Base-by-base conservation (phyloP, 1,284 basidiomycete genomes). In the Ganoderma resinaceum region DNA sequence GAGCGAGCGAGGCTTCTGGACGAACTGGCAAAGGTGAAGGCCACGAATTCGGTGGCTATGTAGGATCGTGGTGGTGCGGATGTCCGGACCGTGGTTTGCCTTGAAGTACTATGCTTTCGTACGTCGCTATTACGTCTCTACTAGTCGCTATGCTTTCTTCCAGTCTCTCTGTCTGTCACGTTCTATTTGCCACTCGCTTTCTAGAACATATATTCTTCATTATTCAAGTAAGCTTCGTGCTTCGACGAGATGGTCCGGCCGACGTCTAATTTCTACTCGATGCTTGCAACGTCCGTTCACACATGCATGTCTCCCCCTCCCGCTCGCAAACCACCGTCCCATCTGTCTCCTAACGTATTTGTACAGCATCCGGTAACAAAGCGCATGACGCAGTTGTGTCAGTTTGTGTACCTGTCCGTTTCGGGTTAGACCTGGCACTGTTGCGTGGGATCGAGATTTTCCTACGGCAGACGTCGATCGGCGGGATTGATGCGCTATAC, bases 1-100 rank as follows among this genome's bases (percentile, higher is more conserved):
- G 85, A 89, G 71, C 83, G 87, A 3, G 86, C 86, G 0, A 78
- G 80, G 38, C 73, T 89, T 37, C 74, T 86, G 49, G 80, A 80
- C 23, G 84, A 86, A 69, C 77, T 89, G 4, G 84, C 86, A 0
- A 78, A 77, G 42, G 70, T 84, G 49, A 76, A 76, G 70, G 67
- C 63, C 29, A 23, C 67, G 3, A 63, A 61, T 8, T 62, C 64
- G 20, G 67, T 65, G 11, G 61, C 46, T 29, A 42, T 26, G 38
- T 60, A 60, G 58, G 37, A 58, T 23, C n/a, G n/a, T n/a, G 1
- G 16, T 37, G n/a, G 35, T 20, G 8, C n/a, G 55, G 31, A 37
- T 33, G 20, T 58, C 23, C 35, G 55, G 55, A 58, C 35, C 55
- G 55, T 37, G 6, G 20, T 37, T 37, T 14, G 29, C 1, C 31